Evolutionary conservation across 2,329 filamentous ascomycete species (phyloP).

Genomic region (Penicillium italicum): DNA sequence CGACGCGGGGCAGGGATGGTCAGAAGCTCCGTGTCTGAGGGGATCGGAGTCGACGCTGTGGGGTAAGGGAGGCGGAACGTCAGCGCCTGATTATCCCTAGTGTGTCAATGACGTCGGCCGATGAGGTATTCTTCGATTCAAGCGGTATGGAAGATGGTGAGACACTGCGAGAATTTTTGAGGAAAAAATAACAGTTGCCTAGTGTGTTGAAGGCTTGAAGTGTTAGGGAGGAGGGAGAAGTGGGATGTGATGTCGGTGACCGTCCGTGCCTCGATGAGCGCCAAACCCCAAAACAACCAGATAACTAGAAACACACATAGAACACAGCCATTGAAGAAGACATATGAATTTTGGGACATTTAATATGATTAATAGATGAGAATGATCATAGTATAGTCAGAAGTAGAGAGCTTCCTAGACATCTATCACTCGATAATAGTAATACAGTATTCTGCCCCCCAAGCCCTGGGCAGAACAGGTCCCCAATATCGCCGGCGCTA

Average conservation of each 20-base stretch:
- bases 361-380: background rate
- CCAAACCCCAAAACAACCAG: slow-evolving; percentile 7
- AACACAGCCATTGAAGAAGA: background rate
- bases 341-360: background rate
- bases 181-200: slow-evolving; percentile 6
- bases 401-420: slow-evolving; percentile 25
- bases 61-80: slow-evolving; percentile 23
- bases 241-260: slow-evolving; percentile 23
- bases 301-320: background rate
- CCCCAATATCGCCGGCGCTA: slow-evolving; percentile 39
- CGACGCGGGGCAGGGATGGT: slow-evolving; percentile 12
- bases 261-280: slow-evolving; percentile 13
- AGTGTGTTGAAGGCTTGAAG: slow-evolving; percentile 3
- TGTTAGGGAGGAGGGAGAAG: slow-evolving; percentile 9
- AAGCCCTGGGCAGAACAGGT: slow-evolving; percentile 18
- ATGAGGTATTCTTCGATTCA: background rate
- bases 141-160: background rate
- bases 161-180: background rate
- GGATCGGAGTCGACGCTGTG: slow-evolving; percentile 21
- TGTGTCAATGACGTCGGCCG: slow-evolving; percentile 21
- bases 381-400: slow-evolving; percentile 1
- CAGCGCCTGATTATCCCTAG: slow-evolving; percentile 14
- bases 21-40: slow-evolving; percentile 15
- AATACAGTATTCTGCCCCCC: slow-evolving; percentile 22
- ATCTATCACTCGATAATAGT: slow-evolving; percentile 18